Base-by-base conservation (phyloP, 2,329 filamentous ascomycete genomes). In the Saccharata proteae region DNA sequence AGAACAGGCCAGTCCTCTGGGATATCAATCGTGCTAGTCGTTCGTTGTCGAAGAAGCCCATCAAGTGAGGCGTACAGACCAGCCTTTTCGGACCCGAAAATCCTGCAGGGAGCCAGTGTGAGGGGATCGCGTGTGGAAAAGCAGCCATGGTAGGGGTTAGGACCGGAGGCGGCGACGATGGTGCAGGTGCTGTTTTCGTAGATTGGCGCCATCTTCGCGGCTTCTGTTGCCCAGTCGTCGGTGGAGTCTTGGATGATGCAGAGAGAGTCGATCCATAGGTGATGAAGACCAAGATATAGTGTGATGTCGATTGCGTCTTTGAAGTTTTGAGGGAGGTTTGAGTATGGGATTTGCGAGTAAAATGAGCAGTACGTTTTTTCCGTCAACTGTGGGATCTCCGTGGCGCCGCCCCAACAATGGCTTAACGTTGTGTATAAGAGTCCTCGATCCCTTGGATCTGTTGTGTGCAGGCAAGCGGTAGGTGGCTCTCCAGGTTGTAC, bases 381-480 rank as follows among this genome's bases (percentile, higher is more conserved):
- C n/a, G n/a, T n/a, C n/a, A n/a, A n/a, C n/a, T n/a, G n/a, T n/a
- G n/a, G n/a, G n/a, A n/a, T n/a, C n/a, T n/a, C n/a, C n/a, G n/a
- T n/a, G n/a, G n/a, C n/a, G n/a, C n/a, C n/a, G 8, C 42, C 43
- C 44, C 43, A 45, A 29, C 44, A 46, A 29, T 48, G 43, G 28
- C 36, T 40, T 16, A 46, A 34, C 20, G 29, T 29, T 10, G 29
- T 27, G 35, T 35, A 24, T 18, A n/a, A n/a, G n/a, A n/a, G n/a
- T n/a, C n/a, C n/a, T n/a, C n/a, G n/a, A n/a, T n/a, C n/a, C n/a
- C n/a, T n/a, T n/a, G n/a, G n/a, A n/a, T n/a, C n/a, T n/a, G n/a
- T n/a, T n/a, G n/a, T n/a, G n/a, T n/a, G n/a, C n/a, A n/a, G n/a
- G n/a, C 18, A 6, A 3, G 16, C 16, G 11, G 20, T 19, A 11